A percentile compares a stretch with the other conserved stretches of the same genome.
These are phyloP conservation scores for Globomyces sp. DNA, from an alignment of 371 early-diverging fungal species.

Conservation along the genomic window DNA sequence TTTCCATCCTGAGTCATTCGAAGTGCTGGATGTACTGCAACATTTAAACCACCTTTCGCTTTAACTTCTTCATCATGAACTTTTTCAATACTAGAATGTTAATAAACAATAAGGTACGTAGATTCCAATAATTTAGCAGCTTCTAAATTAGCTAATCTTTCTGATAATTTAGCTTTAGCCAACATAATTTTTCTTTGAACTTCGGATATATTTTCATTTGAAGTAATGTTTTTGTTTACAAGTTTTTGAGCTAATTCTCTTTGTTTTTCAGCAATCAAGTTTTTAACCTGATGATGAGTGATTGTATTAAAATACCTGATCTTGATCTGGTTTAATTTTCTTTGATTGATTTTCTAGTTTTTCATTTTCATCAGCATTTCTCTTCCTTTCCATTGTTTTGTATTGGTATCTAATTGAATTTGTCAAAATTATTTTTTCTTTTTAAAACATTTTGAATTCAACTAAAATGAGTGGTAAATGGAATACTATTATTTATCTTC, in stretches of 20 bases:
- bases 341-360: background rate
- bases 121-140: background rate
- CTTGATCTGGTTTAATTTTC: background rate
- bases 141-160: background rate
- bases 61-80: constrained; percentile 15
- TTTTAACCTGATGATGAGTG: too few species aligned
- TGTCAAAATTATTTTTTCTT: background rate
- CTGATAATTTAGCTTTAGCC: background rate
- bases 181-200: background rate
- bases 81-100: background rate
- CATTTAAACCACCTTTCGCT: constrained; percentile 33
- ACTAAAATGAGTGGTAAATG: background rate
- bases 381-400: background rate
- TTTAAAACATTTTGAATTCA: background rate
- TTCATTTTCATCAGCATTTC: background rate
- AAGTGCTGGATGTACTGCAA: constrained; percentile 29
- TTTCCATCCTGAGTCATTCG: constrained; percentile 17
- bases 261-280: too few species aligned
- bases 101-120: background rate
- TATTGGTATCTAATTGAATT: background rate
- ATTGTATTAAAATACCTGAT: background rate
- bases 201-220: background rate
- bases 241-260: too few species aligned
- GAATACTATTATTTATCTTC: background rate
- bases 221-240: too few species aligned